These are phyloP conservation scores for Austroboletus niveus DNA, from an alignment of 1,284 basidiomycete genomes.

Conservation along the genomic window DNA sequence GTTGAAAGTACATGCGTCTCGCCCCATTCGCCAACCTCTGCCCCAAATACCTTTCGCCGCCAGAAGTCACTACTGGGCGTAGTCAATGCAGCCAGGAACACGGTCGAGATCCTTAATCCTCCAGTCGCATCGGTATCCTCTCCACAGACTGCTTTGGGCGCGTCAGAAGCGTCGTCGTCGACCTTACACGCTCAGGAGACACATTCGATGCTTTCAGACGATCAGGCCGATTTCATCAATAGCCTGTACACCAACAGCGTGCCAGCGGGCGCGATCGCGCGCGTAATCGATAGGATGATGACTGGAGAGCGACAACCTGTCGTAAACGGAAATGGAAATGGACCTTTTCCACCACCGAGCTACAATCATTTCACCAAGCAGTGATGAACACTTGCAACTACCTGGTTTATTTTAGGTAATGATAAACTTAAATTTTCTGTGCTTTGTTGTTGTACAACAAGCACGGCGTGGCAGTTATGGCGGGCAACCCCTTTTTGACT, in stretches of 20 bases:
- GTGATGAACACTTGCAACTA: too few relatives aligned
- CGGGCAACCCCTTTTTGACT: too few relatives aligned
- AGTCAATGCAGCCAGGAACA: too few relatives aligned
- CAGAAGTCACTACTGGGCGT: constrained; percentile 1
- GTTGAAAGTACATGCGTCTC: background rate
- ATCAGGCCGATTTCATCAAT: constrained; percentile 20
- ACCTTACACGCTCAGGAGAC: constrained; percentile 3
- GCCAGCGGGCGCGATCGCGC: constrained; percentile 18
- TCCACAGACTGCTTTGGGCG: too few relatives aligned
- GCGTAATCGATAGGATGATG: constrained; percentile 18
- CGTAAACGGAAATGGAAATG: constrained; percentile 5
- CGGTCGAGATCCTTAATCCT: background rate
- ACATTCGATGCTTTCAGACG: constrained; percentile 14
- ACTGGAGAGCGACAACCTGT: background rate
- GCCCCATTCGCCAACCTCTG: background rate
- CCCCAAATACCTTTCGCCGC: background rate
- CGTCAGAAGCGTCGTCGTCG: background rate
- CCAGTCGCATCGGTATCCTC: background rate
- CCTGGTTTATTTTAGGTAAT: too few relatives aligned
- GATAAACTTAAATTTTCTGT: too few relatives aligned
- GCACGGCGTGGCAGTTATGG: too few relatives aligned
- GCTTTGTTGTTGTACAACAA: too few relatives aligned
- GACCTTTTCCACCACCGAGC: constrained; percentile 14
- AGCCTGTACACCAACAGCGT: constrained; percentile 13
- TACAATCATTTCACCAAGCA: constrained; percentile 3